Evolutionary conservation across 164 flowering plant genomes (phyloP), one percentile per base, ranked within the genome.

Genomic region (Taxillus chinensis): DNA sequence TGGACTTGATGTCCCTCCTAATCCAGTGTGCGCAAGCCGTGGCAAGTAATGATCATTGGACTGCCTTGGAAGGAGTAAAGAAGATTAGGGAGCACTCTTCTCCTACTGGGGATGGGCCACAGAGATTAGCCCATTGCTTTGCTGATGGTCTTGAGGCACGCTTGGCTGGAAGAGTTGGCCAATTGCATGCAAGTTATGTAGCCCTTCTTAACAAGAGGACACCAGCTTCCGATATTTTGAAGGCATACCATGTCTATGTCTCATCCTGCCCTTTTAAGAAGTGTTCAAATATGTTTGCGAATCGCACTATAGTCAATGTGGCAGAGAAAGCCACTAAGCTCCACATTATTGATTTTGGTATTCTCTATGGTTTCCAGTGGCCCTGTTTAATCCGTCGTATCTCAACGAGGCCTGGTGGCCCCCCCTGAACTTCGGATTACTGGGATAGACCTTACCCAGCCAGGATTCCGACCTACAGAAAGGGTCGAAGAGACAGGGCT

Each of bases 71-170:
- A 27, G 65, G 71, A 13, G 64, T 79, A 14, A 74, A 68, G 60
- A 76, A 79, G 74, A 74, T 79, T 45, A 64, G 78, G 69, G 62
- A 70, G 66, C 72, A 76, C 45, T 74, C 82, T 58, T 76, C 80
- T 3, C 69, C 70, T 49, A 5, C 5, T 45, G 82, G 82, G 2
- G 78, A 76, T 70, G 78, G 73, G 0, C 54, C 64, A 4, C 82
- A 79, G 64, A 71, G 83, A 57, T 4, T 77, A 55, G 78, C 83
- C 0, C 77, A 79, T 71, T 72, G 7, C 68, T 77, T 79, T 59
- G 82, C 80, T 3, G 66, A 67, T 54, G 78, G 66, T 39, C 78
- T 79, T 3, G 80, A 79, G 68, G 82, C 80, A 11, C 82, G 82
- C 14, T 53, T 79, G 59, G 72, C 62, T 8, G 82, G 78, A 5